phyloP scores from a whole-genome alignment of 495 filamentous ascomycete genomes.

The Aspergillus biplanus region DNA sequence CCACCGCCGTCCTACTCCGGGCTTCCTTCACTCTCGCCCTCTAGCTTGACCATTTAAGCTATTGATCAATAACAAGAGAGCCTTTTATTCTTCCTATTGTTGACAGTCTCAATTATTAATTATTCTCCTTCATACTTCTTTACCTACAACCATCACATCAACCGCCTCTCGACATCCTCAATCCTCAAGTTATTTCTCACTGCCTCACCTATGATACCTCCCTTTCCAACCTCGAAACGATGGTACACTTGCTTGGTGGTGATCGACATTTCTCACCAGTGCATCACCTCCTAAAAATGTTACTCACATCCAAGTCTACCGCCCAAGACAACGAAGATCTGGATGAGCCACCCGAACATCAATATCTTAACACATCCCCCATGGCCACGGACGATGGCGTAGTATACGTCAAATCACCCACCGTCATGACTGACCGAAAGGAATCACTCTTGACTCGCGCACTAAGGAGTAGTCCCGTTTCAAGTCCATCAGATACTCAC shows the following conservation, averaged over 20 bases:
- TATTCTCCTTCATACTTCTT: constrained; percentile 2
- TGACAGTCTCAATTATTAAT: constrained; percentile 22
- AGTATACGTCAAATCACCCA: constrained; percentile 44
- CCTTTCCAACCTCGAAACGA: constrained; percentile 28
- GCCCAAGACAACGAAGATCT: constrained; percentile 54
- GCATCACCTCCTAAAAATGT: constrained; percentile 52
- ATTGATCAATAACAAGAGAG: constrained; percentile 41
- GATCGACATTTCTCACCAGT: constrained; percentile 44
- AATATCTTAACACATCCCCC: constrained; percentile 33
- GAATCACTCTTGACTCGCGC: constrained; percentile 82
- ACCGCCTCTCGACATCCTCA: constrained; percentile 9
- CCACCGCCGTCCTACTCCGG: constrained; percentile 44
- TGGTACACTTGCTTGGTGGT: constrained; percentile 46
- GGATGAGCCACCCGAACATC: constrained; percentile 53
- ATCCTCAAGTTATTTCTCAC: constrained; percentile 9
- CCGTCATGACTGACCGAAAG: constrained; percentile 52
- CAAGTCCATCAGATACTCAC: constrained; percentile 43
- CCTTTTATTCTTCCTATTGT: constrained; percentile 19
- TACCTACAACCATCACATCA: constrained; percentile 2
- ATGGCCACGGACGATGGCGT: constrained; percentile 37
- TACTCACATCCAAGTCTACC: constrained; percentile 42
- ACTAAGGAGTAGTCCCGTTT: constrained; percentile 66
- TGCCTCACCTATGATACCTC: constrained; percentile 18
- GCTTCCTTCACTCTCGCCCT: constrained; percentile 33
- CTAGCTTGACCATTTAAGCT: constrained; percentile 36